Base-by-base conservation (phyloP, 495 filamentous ascomycete species). In the Annulohypoxylon bovei region DNA sequence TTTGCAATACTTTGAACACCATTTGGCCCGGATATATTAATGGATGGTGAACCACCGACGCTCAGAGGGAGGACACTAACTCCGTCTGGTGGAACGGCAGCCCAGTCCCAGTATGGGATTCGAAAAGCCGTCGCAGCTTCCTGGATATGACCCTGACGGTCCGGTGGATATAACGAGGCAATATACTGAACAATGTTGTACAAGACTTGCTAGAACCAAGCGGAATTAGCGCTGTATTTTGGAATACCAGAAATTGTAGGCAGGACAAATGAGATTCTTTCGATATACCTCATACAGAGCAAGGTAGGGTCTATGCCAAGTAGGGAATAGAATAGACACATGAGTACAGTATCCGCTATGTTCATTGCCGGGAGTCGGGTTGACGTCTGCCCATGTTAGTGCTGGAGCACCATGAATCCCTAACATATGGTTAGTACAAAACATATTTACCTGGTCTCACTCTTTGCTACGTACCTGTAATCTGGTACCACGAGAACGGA, bases 221-320 rank as follows among this genome's bases (percentile, higher is more conserved):
- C 25, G 53, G 16, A 30, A 58, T 72, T 47, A 74, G 39, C 37
- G 22, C 6, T 22, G 14, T 27, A 30, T 49, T 23, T 46, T 12
- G 27, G 27, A 30, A 47, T 40, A 23, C 1, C 6, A 4, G 28
- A 4, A 2, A 11, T 20, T 23, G 20, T 46, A 56, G n/a, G 2
- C 11, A 40, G 30, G 16, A 32, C 0, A 18, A 39, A n/a, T n/a
- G 35, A 25, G 6, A 27, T 37, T 4, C 33, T 50, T 58, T 75
- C 32, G 39, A 47, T 40, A 69, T 79, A 90, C 89, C 85, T 92
- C 91, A 64, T 87, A 87, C 30, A 92, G 76, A 35, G 84, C 84
- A 60, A 92, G 81, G 76, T 92, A 93, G 14, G 89, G 87, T 42
- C 91, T 81, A 79, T 93, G 90, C 91, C 91, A 93, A 18, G 89